phyloP scores from a whole-genome alignment of 2,329 filamentous ascomycete species.

The Apiospora malaysiana region DNA sequence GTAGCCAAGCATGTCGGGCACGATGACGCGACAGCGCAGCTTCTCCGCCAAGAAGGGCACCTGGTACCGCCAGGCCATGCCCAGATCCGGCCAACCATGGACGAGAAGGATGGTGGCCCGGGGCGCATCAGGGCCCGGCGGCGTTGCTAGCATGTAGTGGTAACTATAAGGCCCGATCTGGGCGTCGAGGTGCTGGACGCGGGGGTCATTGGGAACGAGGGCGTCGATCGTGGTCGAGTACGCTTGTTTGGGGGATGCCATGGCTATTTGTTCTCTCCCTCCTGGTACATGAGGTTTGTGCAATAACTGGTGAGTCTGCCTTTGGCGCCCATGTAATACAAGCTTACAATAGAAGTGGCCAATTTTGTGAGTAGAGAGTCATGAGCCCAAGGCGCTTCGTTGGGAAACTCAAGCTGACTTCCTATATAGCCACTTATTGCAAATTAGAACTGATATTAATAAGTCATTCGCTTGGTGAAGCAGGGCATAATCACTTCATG shows the following conservation, averaged over 20 bases:
- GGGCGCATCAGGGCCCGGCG: conserved; percentile 45
- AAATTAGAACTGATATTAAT: neutral
- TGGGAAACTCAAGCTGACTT: neutral
- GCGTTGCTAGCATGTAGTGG: conserved; percentile 64
- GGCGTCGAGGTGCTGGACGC: conserved; percentile 68
- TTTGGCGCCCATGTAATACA: no score
- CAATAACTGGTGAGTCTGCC: no score
- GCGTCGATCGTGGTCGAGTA: conserved; percentile 62
- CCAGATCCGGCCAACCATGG: conserved; percentile 30
- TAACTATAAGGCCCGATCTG: conserved; percentile 74
- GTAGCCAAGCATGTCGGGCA: conserved; percentile 48
- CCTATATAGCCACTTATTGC: neutral
- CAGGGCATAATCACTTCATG: neutral
- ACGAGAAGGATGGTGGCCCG: conserved; percentile 31
- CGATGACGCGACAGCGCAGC: conserved; percentile 49
- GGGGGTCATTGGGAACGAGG: conserved; percentile 68
- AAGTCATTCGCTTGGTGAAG: neutral
- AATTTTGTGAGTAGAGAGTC: neutral
- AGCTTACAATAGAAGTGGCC: no score
- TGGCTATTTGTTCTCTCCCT: neutral
- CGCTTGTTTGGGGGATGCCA: neutral
- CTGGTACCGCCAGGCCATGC: conserved; percentile 34
- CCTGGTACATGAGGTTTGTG: no score
- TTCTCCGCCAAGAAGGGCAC: conserved; percentile 39
- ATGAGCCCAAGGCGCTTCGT: neutral